Evolutionary conservation across 768 basidiomycete genomes (phyloP), one percentile per base, ranked within the genome.

Genomic region (Russula earlei): DNA sequence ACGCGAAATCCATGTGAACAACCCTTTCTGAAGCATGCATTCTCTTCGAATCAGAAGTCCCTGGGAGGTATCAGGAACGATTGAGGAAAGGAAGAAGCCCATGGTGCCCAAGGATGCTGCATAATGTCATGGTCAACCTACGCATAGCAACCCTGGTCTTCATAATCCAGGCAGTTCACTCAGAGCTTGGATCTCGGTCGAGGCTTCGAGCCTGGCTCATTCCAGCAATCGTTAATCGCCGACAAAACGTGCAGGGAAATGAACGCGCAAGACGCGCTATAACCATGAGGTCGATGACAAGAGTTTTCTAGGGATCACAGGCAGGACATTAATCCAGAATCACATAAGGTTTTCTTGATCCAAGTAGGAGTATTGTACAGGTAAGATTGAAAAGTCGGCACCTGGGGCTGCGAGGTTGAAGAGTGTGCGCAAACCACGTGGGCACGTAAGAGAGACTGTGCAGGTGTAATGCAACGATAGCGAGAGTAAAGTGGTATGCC

Each of bases 231-330:
- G 36, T 43, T 44, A 49, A 55, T 59, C 42, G 49, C 49, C 53
- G 48, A 59, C 17, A 52, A 52, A 61, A 55, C 54, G 51, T 55
- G 54, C 22, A 42, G 42, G 42, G 54, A 47, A 48, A 52, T 54
- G 48, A 54, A 50, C 50, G 46, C 22, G 10, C 22, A 34, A 38
- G 43, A 42, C 52, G 52, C 40, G 48, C 49, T 48, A 49, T 49
- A 37, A 42, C 50, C 60, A 61, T 59, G 60, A 59, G 60, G 49
- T 49, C 22, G 48, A 61, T 54, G 56, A 59, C 56, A 45, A 54
- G 29, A 45, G 40, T 41, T 34, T 40, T n/a, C 19, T 40, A 47
- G 24, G 49, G 34, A 44, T 49, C 40, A 42, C 29, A 49, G 40
- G 42, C 41, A 33, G 41, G 31, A 43, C 17, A 41, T 11, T 19